Evolutionary conservation across 345 rosid genomes (phyloP).

Genomic region (Gossypium mustelinum): DNA sequence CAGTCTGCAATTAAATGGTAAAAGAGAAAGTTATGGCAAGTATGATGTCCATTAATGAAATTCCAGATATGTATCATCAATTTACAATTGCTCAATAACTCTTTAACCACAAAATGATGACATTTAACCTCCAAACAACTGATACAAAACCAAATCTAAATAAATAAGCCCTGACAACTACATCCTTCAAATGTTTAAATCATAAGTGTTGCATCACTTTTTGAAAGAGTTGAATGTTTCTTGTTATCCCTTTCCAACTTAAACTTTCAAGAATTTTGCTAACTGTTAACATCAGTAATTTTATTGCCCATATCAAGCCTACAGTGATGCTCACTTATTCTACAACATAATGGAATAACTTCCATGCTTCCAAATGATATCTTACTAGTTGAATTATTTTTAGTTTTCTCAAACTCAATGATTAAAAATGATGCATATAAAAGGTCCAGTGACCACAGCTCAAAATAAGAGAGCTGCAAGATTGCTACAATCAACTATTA

Average conservation of each 20-base stretch:
- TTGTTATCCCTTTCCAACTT: neutral
- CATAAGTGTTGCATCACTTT: neutral
- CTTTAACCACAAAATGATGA: neutral
- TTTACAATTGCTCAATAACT: neutral
- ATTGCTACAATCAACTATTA: neutral
- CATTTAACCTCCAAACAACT: neutral
- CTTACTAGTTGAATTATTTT: neutral
- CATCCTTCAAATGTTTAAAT: neutral
- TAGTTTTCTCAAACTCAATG: neutral
- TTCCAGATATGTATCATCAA: neutral
- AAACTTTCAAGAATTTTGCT: neutral
- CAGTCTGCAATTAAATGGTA: slow-evolving; percentile 37
- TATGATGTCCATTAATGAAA: neutral
- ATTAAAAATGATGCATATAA: neutral
- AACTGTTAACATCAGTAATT: neutral
- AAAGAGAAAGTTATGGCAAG: neutral
- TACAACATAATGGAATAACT: neutral
- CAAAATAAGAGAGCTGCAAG: neutral
- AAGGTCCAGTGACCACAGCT: neutral
- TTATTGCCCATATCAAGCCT: neutral
- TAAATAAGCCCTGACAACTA: neutral
- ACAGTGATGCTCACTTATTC: neutral
- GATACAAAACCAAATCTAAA: neutral
- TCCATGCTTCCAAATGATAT: neutral
- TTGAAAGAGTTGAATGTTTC: neutral